Conservation (phyloP, 139 green algal species). For the Tetraselmis striata region DNA sequence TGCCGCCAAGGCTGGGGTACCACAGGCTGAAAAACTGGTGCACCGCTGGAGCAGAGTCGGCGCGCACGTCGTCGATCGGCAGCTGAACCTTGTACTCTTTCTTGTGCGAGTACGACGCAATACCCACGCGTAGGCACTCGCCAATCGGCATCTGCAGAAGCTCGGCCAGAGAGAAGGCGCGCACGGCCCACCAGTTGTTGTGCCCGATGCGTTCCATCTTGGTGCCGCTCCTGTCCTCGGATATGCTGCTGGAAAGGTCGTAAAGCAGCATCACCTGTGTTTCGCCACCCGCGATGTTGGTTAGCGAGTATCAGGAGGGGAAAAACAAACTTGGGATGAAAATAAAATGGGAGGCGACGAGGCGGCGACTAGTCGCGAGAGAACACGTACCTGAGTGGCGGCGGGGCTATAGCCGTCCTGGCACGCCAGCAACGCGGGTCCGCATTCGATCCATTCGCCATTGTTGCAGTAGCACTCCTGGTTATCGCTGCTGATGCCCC, state of each 20-base stretch:
- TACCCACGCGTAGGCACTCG: neutral
- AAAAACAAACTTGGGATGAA: too few species aligned
- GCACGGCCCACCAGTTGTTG: neutral
- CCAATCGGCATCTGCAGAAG: neutral
- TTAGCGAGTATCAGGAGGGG: neutral
- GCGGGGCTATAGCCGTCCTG: neutral
- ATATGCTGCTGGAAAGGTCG: neutral
- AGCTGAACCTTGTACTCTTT: neutral
- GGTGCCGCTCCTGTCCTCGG: neutral
- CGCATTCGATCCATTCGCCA: neutral
- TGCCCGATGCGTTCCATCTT: neutral
- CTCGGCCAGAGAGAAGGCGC: neutral
- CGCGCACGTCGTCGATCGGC: neutral
- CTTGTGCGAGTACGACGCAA: neutral
- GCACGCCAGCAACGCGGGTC: neutral
- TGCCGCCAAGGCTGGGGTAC: neutral
- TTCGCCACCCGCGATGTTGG: neutral
- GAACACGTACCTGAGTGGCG: neutral
- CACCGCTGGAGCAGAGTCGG: neutral
- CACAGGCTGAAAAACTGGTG: neutral
- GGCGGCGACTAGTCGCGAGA: neutral
- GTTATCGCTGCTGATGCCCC: neutral
- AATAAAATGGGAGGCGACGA: too few species aligned
- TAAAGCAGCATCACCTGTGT: neutral
- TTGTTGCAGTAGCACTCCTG: neutral